Evolutionary conservation across 2,329 filamentous ascomycete species (phyloP).

Genomic region (Neofusicoccum umdonicola): DNA sequence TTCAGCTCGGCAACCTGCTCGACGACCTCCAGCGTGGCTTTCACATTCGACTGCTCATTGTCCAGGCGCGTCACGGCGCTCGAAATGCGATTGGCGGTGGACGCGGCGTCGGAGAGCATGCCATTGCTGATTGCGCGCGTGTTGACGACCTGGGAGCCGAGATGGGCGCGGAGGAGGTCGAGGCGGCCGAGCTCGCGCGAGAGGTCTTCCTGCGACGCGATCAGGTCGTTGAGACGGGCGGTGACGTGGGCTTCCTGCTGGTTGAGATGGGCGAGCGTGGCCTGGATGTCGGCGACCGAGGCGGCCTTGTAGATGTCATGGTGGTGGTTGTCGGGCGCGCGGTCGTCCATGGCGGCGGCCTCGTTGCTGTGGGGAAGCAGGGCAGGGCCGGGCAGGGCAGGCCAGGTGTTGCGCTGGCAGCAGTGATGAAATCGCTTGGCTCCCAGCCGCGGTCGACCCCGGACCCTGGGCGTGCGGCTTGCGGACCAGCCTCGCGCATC

Average conservation of each 20-base stretch:
- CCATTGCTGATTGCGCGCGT: constrained; percentile 81
- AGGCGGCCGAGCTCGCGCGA: constrained; percentile 82
- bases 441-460: neutral
- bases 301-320: constrained; percentile 60
- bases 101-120: constrained; percentile 83
- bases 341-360: constrained; percentile 8
- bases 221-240: constrained; percentile 68
- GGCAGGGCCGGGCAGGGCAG: neutral
- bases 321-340: neutral
- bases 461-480: neutral
- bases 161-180: constrained; percentile 82
- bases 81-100: constrained; percentile 82
- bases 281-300: constrained; percentile 75
- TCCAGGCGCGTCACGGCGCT: constrained; percentile 84
- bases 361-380: constrained; percentile 4
- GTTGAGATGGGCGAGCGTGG: constrained; percentile 72
- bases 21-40: constrained; percentile 85
- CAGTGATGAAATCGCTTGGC: neutral
- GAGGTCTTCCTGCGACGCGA: constrained; percentile 82
- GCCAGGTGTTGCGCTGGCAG: constrained; percentile 9
- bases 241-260: constrained; percentile 73
- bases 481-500: neutral
- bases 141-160: constrained; percentile 82
- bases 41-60: constrained; percentile 85
- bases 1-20: constrained; percentile 97